Evolutionary conservation across 805 yeast species (phyloP).

Genomic region (Lachancea nothofagi): DNA sequence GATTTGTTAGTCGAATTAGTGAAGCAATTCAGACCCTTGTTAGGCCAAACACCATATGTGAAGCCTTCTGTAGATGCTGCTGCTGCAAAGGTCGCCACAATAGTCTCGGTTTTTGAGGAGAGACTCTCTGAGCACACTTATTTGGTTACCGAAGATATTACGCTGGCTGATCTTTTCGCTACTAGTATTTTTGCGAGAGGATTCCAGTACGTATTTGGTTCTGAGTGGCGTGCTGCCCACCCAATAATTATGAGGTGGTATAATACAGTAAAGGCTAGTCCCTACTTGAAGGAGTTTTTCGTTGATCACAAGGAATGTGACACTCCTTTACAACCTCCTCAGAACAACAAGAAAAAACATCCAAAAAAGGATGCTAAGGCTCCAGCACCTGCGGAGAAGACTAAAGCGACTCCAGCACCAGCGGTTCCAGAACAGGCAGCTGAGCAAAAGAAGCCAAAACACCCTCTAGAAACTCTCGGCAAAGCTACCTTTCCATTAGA

Average conservation of each 20-base stretch:
- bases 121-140: conserved; percentile 57
- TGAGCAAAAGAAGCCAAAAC: conserved; percentile 73
- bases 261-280: conserved; percentile 45
- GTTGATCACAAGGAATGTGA: conserved; percentile 54
- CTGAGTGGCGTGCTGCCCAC: conserved; percentile 55
- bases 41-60: conserved; percentile 70
- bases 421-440: conserved; percentile 33
- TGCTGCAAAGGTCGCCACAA: conserved; percentile 35
- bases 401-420: conserved; percentile 39
- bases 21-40: conserved; percentile 50
- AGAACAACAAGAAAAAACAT: conserved; percentile 48
- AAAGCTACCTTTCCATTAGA: conserved; percentile 66
- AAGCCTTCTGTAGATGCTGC: conserved; percentile 55
- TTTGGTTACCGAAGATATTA: conserved; percentile 61
- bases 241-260: conserved; percentile 71
- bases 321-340: conserved; percentile 62
- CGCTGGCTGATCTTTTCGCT: conserved; percentile 60
- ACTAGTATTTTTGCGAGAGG: conserved; percentile 49
- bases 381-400: conserved; percentile 33
- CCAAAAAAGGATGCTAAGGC: conserved; percentile 25
- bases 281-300: conserved; percentile 43
- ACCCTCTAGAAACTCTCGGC: conserved; percentile 84
- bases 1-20: conserved; percentile 52
- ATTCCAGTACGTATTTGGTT: conserved; percentile 54
- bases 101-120: conserved; percentile 45